These are phyloP conservation scores for Cladophialophora immunda DNA, from an alignment of 2,329 filamentous ascomycete species.

Conservation along the genomic window DNA sequence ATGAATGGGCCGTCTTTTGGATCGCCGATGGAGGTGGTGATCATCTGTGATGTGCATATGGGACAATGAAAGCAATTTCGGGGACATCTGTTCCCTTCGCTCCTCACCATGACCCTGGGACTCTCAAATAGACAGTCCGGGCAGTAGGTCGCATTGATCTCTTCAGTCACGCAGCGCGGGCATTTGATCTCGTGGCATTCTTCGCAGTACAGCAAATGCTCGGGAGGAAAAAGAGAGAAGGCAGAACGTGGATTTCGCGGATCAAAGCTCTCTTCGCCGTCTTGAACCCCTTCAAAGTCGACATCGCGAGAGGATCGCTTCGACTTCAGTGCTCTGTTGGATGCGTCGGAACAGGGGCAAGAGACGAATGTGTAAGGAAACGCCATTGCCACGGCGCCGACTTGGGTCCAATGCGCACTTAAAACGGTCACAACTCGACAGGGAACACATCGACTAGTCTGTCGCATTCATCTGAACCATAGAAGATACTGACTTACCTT, in stretches of 20 bases:
- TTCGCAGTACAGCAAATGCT: conserved; percentile 94
- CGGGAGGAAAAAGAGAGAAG: conserved; percentile 90
- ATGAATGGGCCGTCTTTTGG: conserved; percentile 71
- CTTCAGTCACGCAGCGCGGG: conserved; percentile 87
- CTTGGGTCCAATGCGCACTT: background rate
- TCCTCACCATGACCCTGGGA: conserved; percentile 88
- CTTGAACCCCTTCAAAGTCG: conserved; percentile 61
- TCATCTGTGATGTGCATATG: conserved; percentile 81
- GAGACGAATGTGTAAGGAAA: conserved; percentile 73
- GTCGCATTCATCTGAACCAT: background rate
- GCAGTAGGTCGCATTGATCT: conserved; percentile 95
- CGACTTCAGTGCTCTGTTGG: conserved; percentile 33
- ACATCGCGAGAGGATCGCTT: conserved; percentile 40
- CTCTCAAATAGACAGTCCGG: conserved; percentile 96
- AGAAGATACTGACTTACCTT: conserved; percentile 10
- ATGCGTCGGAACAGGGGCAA: conserved; percentile 64
- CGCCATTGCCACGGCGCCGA: conserved; percentile 58
- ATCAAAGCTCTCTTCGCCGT: conserved; percentile 84
- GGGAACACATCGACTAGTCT: background rate
- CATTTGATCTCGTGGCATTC: conserved; percentile 97
- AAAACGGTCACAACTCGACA: background rate
- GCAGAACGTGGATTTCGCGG: conserved; percentile 84
- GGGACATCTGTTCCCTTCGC: conserved; percentile 93
- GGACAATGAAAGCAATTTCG: conserved; percentile 97
- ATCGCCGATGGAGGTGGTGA: conserved; percentile 66